Base-by-base conservation (phyloP, 179 eudicot species). In the Amaranthus tricolor region DNA sequence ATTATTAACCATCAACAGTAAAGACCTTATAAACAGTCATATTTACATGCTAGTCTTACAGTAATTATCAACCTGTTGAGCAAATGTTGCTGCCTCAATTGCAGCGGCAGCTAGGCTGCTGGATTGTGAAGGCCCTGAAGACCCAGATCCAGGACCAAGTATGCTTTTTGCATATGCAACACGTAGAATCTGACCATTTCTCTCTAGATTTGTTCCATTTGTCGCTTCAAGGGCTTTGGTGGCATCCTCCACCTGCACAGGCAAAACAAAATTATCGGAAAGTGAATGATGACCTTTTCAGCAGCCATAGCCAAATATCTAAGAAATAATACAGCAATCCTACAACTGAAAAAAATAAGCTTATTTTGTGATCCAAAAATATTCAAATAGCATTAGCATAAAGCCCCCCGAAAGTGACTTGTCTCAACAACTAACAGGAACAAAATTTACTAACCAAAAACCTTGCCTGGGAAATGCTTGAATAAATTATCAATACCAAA, bases 91-190 rank as follows among this genome's bases (percentile, higher is more conserved):
- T 48, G 99, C 99, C 86, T 95, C 99, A 71, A 95, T 95, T 48
- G 99, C 99, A 79, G 99, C 99, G 77, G 97, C 98, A 77, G 99
- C 99, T 81, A 91, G 97, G 82, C 97, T 88, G 85, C 99, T 93
- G 15, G 99, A 89, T 77, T 92, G 98, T 75, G 96, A 85, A 68
- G 87, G 76, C 55, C 88, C 93, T 2, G 93, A 86, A 40, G 86
- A 80, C 44, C 94, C 96, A 73, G 89, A 81, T 64, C 94, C 97
- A 72, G 96, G 87, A 61, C 98, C 99, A 78, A 90, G 85, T 63
- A 90, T 85, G 85, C 98, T 95, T 88, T 95, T 95, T 40, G 99
- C 97, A 91, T 88, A 95, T 71, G 98, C 99, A 71, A 95, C 99
- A 58, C 99, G 90, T 72, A 95, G 82, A 66, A 95, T 86, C 83